These are phyloP conservation scores for Exophiala calicioides DNA, from an alignment of 2,329 filamentous ascomycete species.

Conservation along the genomic window DNA sequence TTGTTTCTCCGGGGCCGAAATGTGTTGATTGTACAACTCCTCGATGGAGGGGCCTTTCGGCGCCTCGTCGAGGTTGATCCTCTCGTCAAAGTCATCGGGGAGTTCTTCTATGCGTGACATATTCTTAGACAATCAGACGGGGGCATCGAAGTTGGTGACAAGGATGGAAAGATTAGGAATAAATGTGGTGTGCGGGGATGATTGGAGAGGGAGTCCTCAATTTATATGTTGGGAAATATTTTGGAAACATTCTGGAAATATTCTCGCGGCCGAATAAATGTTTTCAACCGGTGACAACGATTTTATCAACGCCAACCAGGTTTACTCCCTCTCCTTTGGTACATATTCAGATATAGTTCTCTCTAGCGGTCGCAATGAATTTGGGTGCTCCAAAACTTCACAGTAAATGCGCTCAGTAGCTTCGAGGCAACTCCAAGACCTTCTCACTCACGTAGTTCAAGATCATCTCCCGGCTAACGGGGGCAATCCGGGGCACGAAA, in stretches of 20 bases:
- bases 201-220: too few relatives aligned
- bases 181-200: conserved; percentile 7
- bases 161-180: too few relatives aligned
- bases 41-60: conserved; percentile 29
- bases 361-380: too few relatives aligned
- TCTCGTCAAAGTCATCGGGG: conserved; percentile 53
- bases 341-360: too few relatives aligned
- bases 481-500: conserved; percentile 61
- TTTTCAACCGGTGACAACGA: too few relatives aligned
- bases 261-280: too few relatives aligned
- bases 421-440: conserved; percentile 45
- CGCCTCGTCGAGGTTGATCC: conserved; percentile 44
- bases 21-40: conserved; percentile 29
- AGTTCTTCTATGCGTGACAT: conserved; percentile 50
- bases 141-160: too few relatives aligned
- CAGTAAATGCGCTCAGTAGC: conserved; percentile 38
- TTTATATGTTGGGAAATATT: too few relatives aligned
- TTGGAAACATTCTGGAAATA: too few relatives aligned
- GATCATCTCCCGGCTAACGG: conserved; percentile 57
- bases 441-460: conserved; percentile 50
- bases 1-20: conserved; percentile 33
- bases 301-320: too few relatives aligned
- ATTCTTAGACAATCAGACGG: too few relatives aligned
- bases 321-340: too few relatives aligned
- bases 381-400: neutral